These are phyloP conservation scores for Fusarium pseudocircinatum DNA, from an alignment of 2,329 filamentous ascomycete species.

Conservation along the genomic window DNA sequence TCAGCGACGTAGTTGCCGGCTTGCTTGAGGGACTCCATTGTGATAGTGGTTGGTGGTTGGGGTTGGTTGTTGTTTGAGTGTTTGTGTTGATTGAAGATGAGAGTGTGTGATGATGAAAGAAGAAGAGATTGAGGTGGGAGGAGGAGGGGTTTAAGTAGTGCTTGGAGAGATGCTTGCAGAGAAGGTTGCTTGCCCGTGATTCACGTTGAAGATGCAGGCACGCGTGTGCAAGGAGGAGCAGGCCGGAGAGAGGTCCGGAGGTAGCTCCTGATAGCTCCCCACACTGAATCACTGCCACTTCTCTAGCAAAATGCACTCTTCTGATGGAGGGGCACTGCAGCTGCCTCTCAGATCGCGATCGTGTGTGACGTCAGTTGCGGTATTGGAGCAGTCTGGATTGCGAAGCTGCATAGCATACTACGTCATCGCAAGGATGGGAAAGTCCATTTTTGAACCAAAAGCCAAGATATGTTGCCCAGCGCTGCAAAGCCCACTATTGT, in stretches of 20 bases:
- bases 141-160: conserved; percentile 35
- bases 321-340: neutral
- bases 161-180: conserved; percentile 2
- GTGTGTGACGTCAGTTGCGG: conserved; percentile 26
- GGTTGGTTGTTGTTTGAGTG: conserved; percentile 18
- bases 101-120: conserved; percentile 24
- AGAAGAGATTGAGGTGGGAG: conserved; percentile 4
- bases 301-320: conserved; percentile 13
- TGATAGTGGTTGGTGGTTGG: conserved; percentile 40
- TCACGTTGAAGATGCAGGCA: conserved; percentile 13
- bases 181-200: conserved; percentile 3
- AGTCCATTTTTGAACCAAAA: conserved; percentile 14
- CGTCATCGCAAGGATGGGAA: conserved; percentile 28
- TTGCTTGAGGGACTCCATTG: conserved; percentile 67
- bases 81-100: conserved; percentile 20
- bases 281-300: neutral
- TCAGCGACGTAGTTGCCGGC: conserved; percentile 76
- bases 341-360: conserved; percentile 14
- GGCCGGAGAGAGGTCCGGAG: neutral
- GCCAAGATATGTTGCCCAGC: conserved; percentile 13
- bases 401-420: neutral
- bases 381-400: conserved; percentile 2
- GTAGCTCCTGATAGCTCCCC: conserved; percentile 14
- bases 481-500: conserved; percentile 14
- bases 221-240: neutral